Percentiles rank a stretch among this genome's conserved stretches.
Conservation (phyloP, 2,329 filamentous ascomycete species). For the Hypoxylon sp. region DNA sequence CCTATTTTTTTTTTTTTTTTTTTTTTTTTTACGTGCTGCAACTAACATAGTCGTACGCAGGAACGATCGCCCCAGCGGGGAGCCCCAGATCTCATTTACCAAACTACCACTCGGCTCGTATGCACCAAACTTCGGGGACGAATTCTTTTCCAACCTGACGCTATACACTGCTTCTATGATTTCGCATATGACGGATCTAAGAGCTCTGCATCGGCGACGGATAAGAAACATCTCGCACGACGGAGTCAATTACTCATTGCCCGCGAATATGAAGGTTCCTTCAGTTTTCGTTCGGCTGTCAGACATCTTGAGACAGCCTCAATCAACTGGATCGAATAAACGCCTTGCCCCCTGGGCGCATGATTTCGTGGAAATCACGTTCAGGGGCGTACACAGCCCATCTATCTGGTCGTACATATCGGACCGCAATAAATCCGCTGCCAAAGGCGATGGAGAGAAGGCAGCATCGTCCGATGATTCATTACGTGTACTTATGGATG, state of each 20-base stretch:
- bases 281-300: constrained; percentile 59
- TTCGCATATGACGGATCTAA: constrained; percentile 58
- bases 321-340: constrained; percentile 31
- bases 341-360: constrained; percentile 61
- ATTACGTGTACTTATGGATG: constrained; percentile 58
- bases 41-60: constrained; percentile 28
- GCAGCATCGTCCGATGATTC: constrained; percentile 32
- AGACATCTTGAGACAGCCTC: constrained; percentile 48
- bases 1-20: constrained; percentile 34
- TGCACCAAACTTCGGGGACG: constrained; percentile 55
- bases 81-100: constrained; percentile 46
- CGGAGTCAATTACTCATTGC: constrained; percentile 50
- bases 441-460: constrained; percentile 3
- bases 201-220: constrained; percentile 55
- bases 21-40: constrained; percentile 4
- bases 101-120: constrained; percentile 55
- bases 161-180: constrained; percentile 61
- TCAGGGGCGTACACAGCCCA: constrained; percentile 55
- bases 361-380: constrained; percentile 67
- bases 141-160: constrained; percentile 63
- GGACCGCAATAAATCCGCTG: constrained; percentile 16
- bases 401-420: constrained; percentile 11
- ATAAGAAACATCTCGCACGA: constrained; percentile 52
- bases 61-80: constrained; percentile 30
- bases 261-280: constrained; percentile 57